phyloP scores from a whole-genome alignment of 2,329 filamentous ascomycete genomes.

The Sporothrix luriei region DNA sequence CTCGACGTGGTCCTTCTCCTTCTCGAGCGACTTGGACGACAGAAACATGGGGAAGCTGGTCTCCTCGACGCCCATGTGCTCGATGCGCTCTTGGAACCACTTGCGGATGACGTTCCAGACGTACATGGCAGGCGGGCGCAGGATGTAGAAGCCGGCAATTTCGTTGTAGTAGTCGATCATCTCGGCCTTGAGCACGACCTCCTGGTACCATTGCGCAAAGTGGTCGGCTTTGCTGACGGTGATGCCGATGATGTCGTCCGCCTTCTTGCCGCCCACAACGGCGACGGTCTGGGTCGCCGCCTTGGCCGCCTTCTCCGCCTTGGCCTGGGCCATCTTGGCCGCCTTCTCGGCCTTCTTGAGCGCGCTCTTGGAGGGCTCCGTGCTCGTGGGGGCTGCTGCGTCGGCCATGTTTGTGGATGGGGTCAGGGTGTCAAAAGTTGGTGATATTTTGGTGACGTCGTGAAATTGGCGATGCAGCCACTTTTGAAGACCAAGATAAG shows the following conservation, averaged over 20 bases:
- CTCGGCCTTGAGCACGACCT: conserved; percentile 94
- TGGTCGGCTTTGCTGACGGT: conserved; percentile 82
- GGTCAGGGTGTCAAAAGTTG: neutral
- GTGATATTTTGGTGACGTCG: neutral
- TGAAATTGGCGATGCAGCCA: neutral
- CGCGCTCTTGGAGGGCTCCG: conserved; percentile 62
- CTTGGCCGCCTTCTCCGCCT: conserved; percentile 65
- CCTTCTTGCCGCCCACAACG: conserved; percentile 61
- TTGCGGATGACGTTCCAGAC: conserved; percentile 67
- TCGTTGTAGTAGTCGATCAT: conserved; percentile 95
- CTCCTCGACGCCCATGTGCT: conserved; percentile 90
- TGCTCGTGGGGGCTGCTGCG: conserved; percentile 28
- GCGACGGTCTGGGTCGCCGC: conserved; percentile 53
- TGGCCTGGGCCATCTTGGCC: conserved; percentile 63
- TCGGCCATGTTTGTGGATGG: conserved; percentile 36
- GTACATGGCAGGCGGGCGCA: conserved; percentile 66
- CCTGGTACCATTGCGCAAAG: conserved; percentile 95
- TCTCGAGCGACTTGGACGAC: conserved; percentile 81
- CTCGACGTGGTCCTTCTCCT: conserved; percentile 95
- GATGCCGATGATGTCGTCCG: conserved; percentile 78
- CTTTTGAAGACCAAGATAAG: neutral
- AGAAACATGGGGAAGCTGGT: conserved; percentile 97
- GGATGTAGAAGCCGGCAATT: conserved; percentile 95
- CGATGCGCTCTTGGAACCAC: conserved; percentile 75
- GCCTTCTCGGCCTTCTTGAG: conserved; percentile 68